Conservation (phyloP, 1,284 basidiomycete genomes). For the Abortiporus biennis region DNA sequence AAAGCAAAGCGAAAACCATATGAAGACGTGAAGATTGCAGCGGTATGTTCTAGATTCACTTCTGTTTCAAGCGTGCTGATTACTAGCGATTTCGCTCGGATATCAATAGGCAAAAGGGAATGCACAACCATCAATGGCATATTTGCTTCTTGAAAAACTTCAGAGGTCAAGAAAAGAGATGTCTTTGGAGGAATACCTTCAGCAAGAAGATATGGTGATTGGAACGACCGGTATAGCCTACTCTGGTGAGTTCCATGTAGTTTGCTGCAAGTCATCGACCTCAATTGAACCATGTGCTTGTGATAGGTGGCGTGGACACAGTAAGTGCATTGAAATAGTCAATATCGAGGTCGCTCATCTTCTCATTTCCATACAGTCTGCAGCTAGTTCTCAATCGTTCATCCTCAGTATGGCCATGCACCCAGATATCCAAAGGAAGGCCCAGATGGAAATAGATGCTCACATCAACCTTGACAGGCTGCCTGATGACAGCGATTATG, state of each 20-base stretch:
- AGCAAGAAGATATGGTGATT: background rate
- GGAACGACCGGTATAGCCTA: constrained; percentile 3
- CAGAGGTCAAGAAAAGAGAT: no score
- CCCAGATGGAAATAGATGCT: constrained; percentile 6
- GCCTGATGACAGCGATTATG: background rate
- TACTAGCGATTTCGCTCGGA: background rate
- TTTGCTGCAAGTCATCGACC: background rate
- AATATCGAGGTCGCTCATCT: background rate
- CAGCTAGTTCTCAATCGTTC: constrained; percentile 4
- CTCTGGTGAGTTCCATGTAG: background rate
- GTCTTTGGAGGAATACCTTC: background rate
- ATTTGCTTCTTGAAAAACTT: background rate
- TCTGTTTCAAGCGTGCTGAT: background rate
- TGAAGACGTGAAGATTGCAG: constrained; percentile 1
- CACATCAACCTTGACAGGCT: constrained; percentile 3
- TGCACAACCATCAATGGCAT: background rate
- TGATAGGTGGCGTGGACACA: constrained; percentile 2
- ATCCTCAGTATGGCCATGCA: constrained; percentile 7
- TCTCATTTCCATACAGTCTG: background rate
- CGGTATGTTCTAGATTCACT: constrained; percentile 7
- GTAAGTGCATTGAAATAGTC: background rate
- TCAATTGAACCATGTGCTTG: background rate
- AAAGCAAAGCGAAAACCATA: constrained; percentile 7
- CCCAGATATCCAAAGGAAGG: constrained; percentile 6
- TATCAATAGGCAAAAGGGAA: background rate